These are phyloP conservation scores for Sporisorium exsertum DNA, from an alignment of 1,284 basidiomycete genomes.

Conservation along the genomic window DNA sequence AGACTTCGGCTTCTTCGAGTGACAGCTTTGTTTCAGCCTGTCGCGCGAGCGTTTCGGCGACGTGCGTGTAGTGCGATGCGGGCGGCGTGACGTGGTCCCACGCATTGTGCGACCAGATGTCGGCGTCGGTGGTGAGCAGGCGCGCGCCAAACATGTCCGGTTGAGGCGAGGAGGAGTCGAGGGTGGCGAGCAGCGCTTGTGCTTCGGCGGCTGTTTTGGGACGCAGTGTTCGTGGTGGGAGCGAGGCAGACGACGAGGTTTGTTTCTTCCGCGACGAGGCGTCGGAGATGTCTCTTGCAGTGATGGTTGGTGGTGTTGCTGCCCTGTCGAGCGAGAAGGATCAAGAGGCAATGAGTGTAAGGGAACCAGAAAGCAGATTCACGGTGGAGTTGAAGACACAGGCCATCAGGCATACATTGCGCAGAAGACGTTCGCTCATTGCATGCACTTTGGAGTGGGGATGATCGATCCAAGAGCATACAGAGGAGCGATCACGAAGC, in stretches of 20 bases:
- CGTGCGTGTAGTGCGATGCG: constrained; percentile 43
- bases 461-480: constrained; percentile 26
- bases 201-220: constrained; percentile 52
- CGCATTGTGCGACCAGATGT: constrained; percentile 63
- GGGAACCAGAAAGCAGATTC: not conserved
- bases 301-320: not conserved
- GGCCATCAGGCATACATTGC: not conserved
- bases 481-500: constrained; percentile 7
- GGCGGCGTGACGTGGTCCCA: constrained; percentile 67
- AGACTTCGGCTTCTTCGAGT: constrained; percentile 52
- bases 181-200: constrained; percentile 30
- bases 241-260: constrained; percentile 29
- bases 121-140: constrained; percentile 40
- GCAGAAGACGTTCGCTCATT: constrained; percentile 5
- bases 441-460: constrained; percentile 36
- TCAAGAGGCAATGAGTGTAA: not conserved
- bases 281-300: not conserved
- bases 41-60: constrained; percentile 43
- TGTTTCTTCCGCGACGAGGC: constrained; percentile 18
- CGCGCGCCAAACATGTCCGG: constrained; percentile 54
- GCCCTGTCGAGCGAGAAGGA: not conserved
- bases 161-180: not conserved
- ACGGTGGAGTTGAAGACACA: not conserved
- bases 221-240: constrained; percentile 20
- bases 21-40: constrained; percentile 57